These are phyloP conservation scores for Phialemonium atrogriseum DNA, from an alignment of 2,329 filamentous ascomycete species.

Conservation along the genomic window DNA sequence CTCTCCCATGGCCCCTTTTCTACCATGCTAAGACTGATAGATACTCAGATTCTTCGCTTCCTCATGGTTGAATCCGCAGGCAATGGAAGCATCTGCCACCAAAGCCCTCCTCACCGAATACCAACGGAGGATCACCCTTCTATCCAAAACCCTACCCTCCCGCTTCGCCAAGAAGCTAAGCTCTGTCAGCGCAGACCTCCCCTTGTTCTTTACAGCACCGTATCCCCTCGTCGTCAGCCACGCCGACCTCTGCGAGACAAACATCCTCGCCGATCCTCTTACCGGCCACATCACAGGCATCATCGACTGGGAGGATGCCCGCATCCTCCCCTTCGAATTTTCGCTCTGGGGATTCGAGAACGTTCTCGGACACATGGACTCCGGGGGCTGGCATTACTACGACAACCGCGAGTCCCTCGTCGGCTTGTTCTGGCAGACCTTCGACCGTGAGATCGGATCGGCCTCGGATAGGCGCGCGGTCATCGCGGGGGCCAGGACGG, in stretches of 20 bases:
- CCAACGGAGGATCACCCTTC: not conserved
- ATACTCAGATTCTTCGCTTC: not conserved
- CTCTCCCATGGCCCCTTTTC: too few relatives aligned
- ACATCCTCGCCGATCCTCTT: conserved; percentile 17
- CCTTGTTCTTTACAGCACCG: conserved; percentile 8
- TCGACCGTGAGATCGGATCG: too few relatives aligned
- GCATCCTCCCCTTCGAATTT: conserved; percentile 19
- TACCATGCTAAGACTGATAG: too few relatives aligned
- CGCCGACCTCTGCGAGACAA: conserved; percentile 19
- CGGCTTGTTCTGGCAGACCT: too few relatives aligned
- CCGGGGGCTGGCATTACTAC: too few relatives aligned
- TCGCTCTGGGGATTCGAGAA: conserved; percentile 19
- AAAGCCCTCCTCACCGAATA: not conserved
- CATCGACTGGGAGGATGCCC: conserved; percentile 21
- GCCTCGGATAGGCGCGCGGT: too few relatives aligned
- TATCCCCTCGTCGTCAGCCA: conserved; percentile 16
- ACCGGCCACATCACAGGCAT: conserved; percentile 20
- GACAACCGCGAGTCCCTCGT: too few relatives aligned
- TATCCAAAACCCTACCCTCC: not conserved
- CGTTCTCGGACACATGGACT: conserved; percentile 15
- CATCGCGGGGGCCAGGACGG: too few relatives aligned
- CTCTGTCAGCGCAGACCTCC: conserved; percentile 2
- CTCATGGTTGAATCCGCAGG: not conserved
- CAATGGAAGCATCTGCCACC: not conserved
- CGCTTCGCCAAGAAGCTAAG: not conserved